phyloP scores from a whole-genome alignment of 148 eudicot genomes.

The Hydrangea macrophylla region DNA sequence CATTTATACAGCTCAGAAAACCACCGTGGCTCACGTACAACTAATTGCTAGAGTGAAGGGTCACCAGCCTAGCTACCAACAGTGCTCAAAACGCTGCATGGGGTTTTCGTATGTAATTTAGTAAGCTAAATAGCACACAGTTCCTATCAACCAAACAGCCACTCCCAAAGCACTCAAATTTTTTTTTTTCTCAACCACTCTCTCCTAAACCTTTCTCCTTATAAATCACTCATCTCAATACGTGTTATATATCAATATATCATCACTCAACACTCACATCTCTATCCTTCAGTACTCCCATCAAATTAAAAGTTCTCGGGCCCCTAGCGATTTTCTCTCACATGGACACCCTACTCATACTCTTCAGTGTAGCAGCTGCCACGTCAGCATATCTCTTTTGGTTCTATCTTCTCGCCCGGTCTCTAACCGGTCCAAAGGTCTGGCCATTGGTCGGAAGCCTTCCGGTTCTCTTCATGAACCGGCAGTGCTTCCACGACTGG shows the following conservation, averaged over 20 bases:
- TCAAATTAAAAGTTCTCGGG: background rate
- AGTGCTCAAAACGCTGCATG: background rate
- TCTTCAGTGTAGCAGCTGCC: constrained; percentile 29
- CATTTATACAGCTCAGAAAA: too few relatives aligned
- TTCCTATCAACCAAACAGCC: constrained; percentile 33
- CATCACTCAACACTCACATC: background rate
- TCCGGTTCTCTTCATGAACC: constrained; percentile 55
- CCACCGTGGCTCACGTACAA: too few relatives aligned
- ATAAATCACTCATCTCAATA: background rate
- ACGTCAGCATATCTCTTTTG: constrained; percentile 58
- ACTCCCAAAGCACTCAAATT: background rate
- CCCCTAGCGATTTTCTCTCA: too few relatives aligned
- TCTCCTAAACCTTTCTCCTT: constrained; percentile 31
- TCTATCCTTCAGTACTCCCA: background rate
- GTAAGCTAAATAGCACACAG: background rate
- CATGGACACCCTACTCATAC: constrained; percentile 50
- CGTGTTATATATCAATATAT: background rate
- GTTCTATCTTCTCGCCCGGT: constrained; percentile 49
- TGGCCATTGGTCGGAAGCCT: constrained; percentile 75
- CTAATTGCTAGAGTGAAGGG: background rate
- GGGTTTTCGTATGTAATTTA: background rate
- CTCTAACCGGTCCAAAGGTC: constrained; percentile 55
- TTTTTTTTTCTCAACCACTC: constrained; percentile 68
- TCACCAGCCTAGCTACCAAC: background rate
- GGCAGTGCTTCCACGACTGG: constrained; percentile 77